Evolutionary conservation across 164 flowering plant genomes (phyloP).

Genomic region (Tetrastigma voinierianum): DNA sequence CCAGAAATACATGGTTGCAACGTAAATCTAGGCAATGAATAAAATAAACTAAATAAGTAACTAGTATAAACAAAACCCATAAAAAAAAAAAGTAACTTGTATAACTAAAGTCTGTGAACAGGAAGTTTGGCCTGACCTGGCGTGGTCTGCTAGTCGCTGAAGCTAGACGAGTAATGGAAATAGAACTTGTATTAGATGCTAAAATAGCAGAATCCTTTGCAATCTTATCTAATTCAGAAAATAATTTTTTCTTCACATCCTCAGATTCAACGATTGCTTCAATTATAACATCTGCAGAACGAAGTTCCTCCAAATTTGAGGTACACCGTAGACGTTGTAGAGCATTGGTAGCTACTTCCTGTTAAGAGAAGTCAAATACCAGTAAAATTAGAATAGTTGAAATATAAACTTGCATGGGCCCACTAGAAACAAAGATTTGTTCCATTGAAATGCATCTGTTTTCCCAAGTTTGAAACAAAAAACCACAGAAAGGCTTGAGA

Average conservation of each 20-base stretch:
- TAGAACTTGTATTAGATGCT: slow-evolving; percentile 98
- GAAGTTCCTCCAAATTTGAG: slow-evolving; percentile 59
- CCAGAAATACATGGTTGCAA: background rate
- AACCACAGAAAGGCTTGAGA: no score
- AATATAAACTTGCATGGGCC: background rate
- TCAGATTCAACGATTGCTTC: slow-evolving; percentile 98
- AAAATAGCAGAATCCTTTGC: slow-evolving; percentile 68
- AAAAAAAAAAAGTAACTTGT: background rate
- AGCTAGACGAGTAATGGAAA: slow-evolving; percentile 87
- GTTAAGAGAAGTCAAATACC: slow-evolving; percentile 8
- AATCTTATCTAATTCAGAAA: slow-evolving; percentile 64
- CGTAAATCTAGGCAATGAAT: background rate
- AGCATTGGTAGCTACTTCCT: slow-evolving; percentile 55
- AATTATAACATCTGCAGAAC: slow-evolving; percentile 64
- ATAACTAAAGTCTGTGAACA: background rate
- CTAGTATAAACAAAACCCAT: background rate
- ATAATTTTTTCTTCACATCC: slow-evolving; percentile 73
- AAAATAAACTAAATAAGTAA: background rate
- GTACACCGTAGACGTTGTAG: slow-evolving; percentile 46
- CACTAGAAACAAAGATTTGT: background rate
- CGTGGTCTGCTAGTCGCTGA: slow-evolving; percentile 65
- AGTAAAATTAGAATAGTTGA: background rate
- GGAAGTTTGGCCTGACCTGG: slow-evolving; percentile 49
- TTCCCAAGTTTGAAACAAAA: no score
- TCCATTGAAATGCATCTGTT: no score